Conservation (phyloP, 179 eudicot species). For the Pouteria campechiana region DNA sequence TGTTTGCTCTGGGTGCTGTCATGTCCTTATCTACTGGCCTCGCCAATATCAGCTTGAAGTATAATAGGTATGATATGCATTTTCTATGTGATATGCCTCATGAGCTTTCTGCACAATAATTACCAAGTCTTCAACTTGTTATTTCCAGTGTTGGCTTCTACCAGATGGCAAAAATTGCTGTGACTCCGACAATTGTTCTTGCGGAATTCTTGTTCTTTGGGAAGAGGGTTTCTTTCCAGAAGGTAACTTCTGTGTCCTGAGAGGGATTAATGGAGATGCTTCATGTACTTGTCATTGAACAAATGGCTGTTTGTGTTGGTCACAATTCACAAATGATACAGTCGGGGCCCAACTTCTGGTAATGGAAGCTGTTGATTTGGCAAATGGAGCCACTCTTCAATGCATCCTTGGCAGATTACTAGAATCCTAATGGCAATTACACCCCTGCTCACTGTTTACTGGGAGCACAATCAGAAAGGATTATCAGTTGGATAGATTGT, state of each 20-base stretch:
- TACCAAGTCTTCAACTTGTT: slow-evolving; percentile 1
- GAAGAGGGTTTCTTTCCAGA: slow-evolving; percentile 54
- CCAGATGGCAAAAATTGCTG: slow-evolving; percentile 98
- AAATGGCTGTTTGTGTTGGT: no score
- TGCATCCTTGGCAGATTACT: no score
- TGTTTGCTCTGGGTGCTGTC: slow-evolving; percentile 73
- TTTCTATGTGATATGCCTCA: neutral
- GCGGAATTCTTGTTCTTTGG: slow-evolving; percentile 60
- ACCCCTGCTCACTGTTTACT: no score
- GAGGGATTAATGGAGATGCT: no score
- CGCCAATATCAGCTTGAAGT: slow-evolving; percentile 92
- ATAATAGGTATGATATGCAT: slow-evolving; percentile 50
- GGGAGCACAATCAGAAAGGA: no score
- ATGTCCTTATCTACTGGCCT: slow-evolving; percentile 94
- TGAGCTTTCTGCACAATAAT: slow-evolving; percentile 1
- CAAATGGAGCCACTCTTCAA: no score
- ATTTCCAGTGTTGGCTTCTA: slow-evolving; percentile 81
- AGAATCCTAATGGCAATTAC: no score
- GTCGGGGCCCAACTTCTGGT: no score
- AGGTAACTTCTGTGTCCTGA: slow-evolving; percentile 62
- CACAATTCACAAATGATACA: no score
- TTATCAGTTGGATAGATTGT: no score
- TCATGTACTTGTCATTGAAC: no score
- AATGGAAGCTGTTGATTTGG: no score
- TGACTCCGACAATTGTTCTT: slow-evolving; percentile 83